Evolutionary conservation across 2,329 filamentous ascomycete species (phyloP).

Genomic region (Alternaria viburni): DNA sequence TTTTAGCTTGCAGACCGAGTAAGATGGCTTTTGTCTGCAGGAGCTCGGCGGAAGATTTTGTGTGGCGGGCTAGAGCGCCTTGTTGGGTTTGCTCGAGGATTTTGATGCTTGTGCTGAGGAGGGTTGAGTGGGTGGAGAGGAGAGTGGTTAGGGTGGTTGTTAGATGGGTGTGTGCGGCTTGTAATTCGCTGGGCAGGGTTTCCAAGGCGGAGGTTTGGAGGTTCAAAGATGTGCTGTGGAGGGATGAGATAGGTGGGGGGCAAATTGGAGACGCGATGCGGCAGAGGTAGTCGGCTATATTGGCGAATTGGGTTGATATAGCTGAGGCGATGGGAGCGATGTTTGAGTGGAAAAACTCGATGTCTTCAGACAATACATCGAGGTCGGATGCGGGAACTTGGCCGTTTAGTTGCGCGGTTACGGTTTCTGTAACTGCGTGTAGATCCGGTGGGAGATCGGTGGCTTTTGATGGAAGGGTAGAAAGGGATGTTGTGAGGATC

Average conservation of each 20-base stretch:
- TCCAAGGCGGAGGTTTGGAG: conserved; percentile 19
- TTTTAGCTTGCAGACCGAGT: conserved; percentile 50
- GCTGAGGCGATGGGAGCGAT: conserved; percentile 42
- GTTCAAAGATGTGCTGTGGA: conserved; percentile 15
- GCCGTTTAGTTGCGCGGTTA: conserved; percentile 49
- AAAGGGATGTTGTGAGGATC: conserved; percentile 45
- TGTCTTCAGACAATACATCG: conserved; percentile 49
- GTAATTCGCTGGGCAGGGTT: conserved; percentile 31
- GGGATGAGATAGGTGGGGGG: conserved; percentile 11
- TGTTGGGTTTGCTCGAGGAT: conserved; percentile 57
- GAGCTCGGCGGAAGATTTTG: conserved; percentile 53
- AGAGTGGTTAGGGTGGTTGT: conserved; percentile 43
- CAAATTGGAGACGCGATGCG: conserved; percentile 36
- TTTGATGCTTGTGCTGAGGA: conserved; percentile 49
- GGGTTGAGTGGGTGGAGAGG: conserved; percentile 45
- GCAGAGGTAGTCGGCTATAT: conserved; percentile 40
- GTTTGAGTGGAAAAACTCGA: conserved; percentile 50
- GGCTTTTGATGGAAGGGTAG: conserved; percentile 42
- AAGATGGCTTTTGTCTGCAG: conserved; percentile 51
- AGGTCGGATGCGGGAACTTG: conserved; percentile 46
- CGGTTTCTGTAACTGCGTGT: conserved; percentile 51
- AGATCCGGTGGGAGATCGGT: conserved; percentile 51
- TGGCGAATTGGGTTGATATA: conserved; percentile 39
- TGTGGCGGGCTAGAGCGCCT: conserved; percentile 51
- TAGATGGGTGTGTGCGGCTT: conserved; percentile 38